phyloP scores from a whole-genome alignment of 1,284 basidiomycete genomes.

The Microbotryum scabiosae region DNA sequence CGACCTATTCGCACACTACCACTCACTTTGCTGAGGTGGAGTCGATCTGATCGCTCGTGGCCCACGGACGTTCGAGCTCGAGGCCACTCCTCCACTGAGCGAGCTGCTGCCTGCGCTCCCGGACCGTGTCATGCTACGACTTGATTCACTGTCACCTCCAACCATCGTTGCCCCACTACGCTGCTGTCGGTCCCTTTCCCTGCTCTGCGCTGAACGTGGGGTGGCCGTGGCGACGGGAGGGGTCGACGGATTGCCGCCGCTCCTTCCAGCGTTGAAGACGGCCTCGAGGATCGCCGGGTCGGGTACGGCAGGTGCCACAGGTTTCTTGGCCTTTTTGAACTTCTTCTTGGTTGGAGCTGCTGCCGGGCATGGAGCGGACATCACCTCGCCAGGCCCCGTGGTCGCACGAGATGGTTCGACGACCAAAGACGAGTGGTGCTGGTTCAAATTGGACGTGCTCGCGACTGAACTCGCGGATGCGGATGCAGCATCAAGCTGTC shows the following conservation, averaged over 20 bases:
- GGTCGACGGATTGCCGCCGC: background rate
- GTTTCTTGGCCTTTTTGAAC: constrained; percentile 7
- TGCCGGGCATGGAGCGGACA: background rate
- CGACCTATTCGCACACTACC: no score
- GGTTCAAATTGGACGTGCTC: background rate
- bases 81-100: no score
- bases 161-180: no score
- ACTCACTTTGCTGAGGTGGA: no score
- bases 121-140: no score
- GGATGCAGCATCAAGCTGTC: constrained; percentile 2
- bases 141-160: no score
- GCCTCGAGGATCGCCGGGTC: constrained; percentile 10
- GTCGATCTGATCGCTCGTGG: no score
- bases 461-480: background rate
- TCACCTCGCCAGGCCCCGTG: background rate
- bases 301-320: background rate
- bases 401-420: no score
- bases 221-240: background rate
- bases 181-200: no score
- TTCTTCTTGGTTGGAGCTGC: constrained; percentile 11
- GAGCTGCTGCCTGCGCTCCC: no score
- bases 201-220: background rate
- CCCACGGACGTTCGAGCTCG: no score
- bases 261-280: constrained; percentile 23
- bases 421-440: no score